Evolutionary conservation across 2,329 filamentous ascomycete species (phyloP).

Genomic region (Alternaria viburni): DNA sequence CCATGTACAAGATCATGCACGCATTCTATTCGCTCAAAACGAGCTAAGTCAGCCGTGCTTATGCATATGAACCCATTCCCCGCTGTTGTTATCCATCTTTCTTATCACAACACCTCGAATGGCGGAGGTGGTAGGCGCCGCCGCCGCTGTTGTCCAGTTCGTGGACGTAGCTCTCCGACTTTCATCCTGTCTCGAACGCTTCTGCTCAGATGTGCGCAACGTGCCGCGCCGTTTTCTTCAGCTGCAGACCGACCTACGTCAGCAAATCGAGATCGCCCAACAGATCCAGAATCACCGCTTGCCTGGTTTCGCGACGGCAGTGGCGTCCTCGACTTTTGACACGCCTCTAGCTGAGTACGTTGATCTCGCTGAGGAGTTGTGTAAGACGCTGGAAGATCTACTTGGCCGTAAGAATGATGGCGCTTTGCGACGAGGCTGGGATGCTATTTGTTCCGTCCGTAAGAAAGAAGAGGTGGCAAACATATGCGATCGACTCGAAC

Average conservation of each 20-base stretch:
- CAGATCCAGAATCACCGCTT: background rate
- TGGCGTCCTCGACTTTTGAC: background rate
- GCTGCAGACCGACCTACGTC: background rate
- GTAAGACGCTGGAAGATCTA: background rate
- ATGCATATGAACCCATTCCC: background rate
- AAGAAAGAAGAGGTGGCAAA: background rate
- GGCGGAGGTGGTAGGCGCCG: background rate
- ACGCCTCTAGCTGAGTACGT: background rate
- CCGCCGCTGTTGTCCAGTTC: background rate
- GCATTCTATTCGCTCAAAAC: background rate
- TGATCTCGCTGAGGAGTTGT: background rate
- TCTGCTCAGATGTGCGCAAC: background rate
- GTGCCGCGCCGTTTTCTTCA: background rate
- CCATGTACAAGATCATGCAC: background rate
- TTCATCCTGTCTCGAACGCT: background rate
- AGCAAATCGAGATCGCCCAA: background rate
- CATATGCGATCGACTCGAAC: background rate
- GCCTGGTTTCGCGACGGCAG: background rate
- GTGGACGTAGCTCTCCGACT: background rate
- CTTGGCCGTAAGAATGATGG: background rate
- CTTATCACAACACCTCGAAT: background rate
- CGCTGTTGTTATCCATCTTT: rapidly evolving
- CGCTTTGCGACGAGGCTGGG: background rate
- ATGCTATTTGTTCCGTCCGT: background rate
- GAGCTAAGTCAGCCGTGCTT: background rate